These are phyloP conservation scores for Colletotrichum euphorbiae DNA, from an alignment of 2,329 filamentous ascomycete species.

Conservation along the genomic window DNA sequence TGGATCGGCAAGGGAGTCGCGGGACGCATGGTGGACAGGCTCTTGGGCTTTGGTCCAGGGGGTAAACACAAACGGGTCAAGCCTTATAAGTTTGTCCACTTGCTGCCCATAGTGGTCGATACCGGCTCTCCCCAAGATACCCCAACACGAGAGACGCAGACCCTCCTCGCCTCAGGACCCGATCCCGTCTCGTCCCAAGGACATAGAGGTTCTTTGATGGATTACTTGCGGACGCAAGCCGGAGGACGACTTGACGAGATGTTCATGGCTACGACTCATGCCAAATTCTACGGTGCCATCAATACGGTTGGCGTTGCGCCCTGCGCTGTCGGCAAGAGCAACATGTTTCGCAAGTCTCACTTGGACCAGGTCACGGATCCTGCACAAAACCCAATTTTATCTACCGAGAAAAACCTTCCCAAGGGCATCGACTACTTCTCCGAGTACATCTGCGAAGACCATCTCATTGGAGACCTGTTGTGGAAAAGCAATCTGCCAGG, in stretches of 20 bases:
- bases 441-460: constrained; percentile 96
- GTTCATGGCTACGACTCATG: constrained; percentile 93
- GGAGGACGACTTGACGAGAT: constrained; percentile 92
- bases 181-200: constrained; percentile 47
- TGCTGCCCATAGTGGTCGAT: constrained; percentile 91
- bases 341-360: constrained; percentile 96
- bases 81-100: constrained; percentile 93
- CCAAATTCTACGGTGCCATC: constrained; percentile 98
- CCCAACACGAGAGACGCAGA: constrained; percentile 44
- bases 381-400: constrained; percentile 56
- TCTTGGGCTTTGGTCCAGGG: constrained; percentile 73
- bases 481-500: constrained; percentile 78
- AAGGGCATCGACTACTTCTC: constrained; percentile 92
- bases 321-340: constrained; percentile 96
- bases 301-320: constrained; percentile 92
- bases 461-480: constrained; percentile 91
- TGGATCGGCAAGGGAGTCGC: constrained; percentile 86
- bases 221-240: constrained; percentile 56
- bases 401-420: constrained; percentile 57
- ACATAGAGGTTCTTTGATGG: constrained; percentile 41
- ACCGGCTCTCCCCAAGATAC: constrained; percentile 55
- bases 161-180: constrained; percentile 50
- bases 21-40: constrained; percentile 88
- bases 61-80: constrained; percentile 59
- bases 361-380: constrained; percentile 78